phyloP scores from a whole-genome alignment of 257 asterid species.

The Nicotiana attenuata region DNA sequence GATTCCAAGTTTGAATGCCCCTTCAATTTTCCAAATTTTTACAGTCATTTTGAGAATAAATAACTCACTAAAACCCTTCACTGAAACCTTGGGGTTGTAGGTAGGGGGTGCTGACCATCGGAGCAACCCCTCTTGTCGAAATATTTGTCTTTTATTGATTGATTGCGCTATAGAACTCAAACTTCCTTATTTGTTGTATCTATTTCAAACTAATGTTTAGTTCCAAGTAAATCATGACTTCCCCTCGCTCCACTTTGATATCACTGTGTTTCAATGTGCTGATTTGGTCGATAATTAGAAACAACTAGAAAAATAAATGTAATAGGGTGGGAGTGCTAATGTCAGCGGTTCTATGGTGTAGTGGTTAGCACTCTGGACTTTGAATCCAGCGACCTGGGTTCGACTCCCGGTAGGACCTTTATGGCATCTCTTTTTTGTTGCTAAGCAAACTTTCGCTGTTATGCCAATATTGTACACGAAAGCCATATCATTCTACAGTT shows the following conservation, averaged over 20 bases:
- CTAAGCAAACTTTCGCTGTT: neutral
- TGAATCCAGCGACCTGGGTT: conserved; percentile 99
- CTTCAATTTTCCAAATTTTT: neutral
- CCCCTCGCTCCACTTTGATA: neutral
- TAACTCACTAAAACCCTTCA: neutral
- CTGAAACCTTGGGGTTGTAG: no score
- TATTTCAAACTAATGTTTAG: neutral
- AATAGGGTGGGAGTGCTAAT: neutral
- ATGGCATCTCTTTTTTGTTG: neutral
- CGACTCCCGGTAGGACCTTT: no score
- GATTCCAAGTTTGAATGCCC: neutral
- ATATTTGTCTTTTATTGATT: neutral
- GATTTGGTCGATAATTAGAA: no score
- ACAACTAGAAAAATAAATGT: no score
- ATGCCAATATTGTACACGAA: neutral
- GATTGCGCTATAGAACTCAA: neutral
- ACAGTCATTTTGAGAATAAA: neutral
- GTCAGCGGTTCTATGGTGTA: conserved; percentile 46
- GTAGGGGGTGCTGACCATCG: no score
- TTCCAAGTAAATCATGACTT: neutral
- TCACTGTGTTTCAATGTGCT: neutral
- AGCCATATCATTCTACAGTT: neutral
- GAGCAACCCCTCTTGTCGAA: no score
- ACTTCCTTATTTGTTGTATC: neutral
- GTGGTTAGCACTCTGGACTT: conserved; percentile 99